These are phyloP conservation scores for Corylus avellana DNA, from an alignment of 306 rosid species.

Conservation along the genomic window DNA sequence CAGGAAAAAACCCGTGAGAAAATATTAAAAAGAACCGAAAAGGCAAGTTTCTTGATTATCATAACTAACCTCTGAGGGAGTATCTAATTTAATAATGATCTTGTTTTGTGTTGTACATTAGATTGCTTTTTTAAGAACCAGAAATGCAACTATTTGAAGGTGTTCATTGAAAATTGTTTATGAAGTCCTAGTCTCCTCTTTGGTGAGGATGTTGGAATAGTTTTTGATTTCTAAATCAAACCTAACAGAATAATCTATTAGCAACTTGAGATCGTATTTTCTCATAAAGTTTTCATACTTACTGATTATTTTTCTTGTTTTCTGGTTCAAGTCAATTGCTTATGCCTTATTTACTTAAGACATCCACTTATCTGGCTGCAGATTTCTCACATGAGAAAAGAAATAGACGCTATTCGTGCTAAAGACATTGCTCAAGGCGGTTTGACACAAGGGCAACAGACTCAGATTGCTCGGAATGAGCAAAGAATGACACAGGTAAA, in stretches of 20 bases:
- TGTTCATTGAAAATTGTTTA: neutral
- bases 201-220: neutral
- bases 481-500: slow-evolving; percentile 87
- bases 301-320: slow-evolving; percentile 10
- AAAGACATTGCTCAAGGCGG: slow-evolving; percentile 98
- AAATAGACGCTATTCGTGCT: slow-evolving; percentile 89
- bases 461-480: slow-evolving; percentile 96
- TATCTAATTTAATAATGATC: neutral
- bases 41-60: slow-evolving; percentile 47
- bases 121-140: neutral
- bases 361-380: slow-evolving; percentile 30
- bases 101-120: neutral
- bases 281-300: neutral
- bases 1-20: slow-evolving; percentile 92
- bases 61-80: slow-evolving; percentile 12
- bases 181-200: neutral
- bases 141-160: neutral
- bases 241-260: neutral
- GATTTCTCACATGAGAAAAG: slow-evolving; percentile 94
- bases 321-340: neutral
- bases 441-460: slow-evolving; percentile 94
- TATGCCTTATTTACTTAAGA: slow-evolving; percentile 14
- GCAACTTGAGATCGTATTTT: neutral
- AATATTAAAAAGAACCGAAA: slow-evolving; percentile 81
- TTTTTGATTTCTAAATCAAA: neutral